Conservation (phyloP, 1,284 basidiomycete genomes). For the Apiotrichum porosum region DNA sequence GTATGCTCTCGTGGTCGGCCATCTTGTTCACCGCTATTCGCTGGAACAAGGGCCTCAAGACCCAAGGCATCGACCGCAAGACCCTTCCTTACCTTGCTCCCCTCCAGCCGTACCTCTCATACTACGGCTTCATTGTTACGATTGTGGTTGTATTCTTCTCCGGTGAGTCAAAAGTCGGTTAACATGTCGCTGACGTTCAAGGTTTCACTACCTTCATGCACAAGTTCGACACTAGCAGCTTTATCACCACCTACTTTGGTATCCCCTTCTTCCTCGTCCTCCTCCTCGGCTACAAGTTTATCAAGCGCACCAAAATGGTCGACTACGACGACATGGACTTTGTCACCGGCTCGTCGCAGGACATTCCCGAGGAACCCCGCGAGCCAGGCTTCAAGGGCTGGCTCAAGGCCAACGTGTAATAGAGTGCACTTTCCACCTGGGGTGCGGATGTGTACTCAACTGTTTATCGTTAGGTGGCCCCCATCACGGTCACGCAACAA, state of each 20-base stretch:
- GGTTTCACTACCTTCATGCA: slow-evolving; percentile 23
- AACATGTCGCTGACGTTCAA: no score
- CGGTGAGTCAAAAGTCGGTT: no score
- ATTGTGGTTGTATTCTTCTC: slow-evolving; percentile 29
- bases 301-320: slow-evolving; percentile 2
- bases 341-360: slow-evolving; percentile 14
- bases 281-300: slow-evolving; percentile 15
- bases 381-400: slow-evolving; percentile 22
- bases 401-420: slow-evolving; percentile 17
- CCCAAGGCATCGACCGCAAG: slow-evolving; percentile 55
- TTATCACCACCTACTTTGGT: slow-evolving; percentile 29
- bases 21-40: slow-evolving; percentile 74
- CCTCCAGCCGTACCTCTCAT: slow-evolving; percentile 39
- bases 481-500: no score
- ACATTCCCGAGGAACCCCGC: slow-evolving; percentile 14
- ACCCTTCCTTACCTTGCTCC: slow-evolving; percentile 62
- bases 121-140: slow-evolving; percentile 17
- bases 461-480: no score
- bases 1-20: slow-evolving; percentile 68
- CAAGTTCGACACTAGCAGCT: slow-evolving; percentile 33
- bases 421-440: no score
- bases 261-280: slow-evolving; percentile 25
- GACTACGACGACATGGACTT: slow-evolving; percentile 13
- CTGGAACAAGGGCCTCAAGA: slow-evolving; percentile 69
- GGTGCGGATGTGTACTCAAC: no score